A percentile compares a stretch with the other conserved stretches of the same genome.
Evolutionary conservation across 2,329 filamentous ascomycete genomes (phyloP).

Genomic region (Diaporthe velutina): DNA sequence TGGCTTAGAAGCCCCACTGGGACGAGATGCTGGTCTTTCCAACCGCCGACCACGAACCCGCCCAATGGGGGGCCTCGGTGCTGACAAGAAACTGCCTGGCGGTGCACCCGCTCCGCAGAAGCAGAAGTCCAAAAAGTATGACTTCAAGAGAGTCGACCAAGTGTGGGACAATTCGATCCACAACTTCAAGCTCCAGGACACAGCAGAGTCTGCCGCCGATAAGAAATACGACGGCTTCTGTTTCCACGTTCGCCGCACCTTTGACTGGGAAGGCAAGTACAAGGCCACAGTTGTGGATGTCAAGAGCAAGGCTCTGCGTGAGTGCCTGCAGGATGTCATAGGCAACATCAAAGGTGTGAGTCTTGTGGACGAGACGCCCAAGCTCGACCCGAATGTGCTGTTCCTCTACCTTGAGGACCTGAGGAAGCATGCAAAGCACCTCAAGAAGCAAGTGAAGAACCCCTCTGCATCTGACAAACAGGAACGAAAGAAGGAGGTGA

Average conservation of each 20-base stretch:
- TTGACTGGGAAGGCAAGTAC: constrained; percentile 88
- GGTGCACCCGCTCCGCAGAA: not conserved
- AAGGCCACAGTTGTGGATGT: constrained; percentile 81
- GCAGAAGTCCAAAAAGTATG: constrained; percentile 45
- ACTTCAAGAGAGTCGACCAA: constrained; percentile 67
- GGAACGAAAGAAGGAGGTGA: constrained; percentile 72
- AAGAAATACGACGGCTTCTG: constrained; percentile 80
- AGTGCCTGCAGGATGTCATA: constrained; percentile 78
- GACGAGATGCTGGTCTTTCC: not conserved
- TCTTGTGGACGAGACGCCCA: constrained; percentile 83
- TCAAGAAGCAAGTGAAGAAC: constrained; percentile 67
- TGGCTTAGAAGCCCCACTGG: not conserved
- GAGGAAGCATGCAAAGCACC: constrained; percentile 70
- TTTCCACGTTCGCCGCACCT: constrained; percentile 85
- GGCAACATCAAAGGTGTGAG: constrained; percentile 83
- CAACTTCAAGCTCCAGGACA: constrained; percentile 68
- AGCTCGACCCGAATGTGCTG: constrained; percentile 77
- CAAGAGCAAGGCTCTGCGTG: constrained; percentile 83
- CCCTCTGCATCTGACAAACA: constrained; percentile 62
- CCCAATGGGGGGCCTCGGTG: not conserved
- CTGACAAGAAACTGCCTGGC: not conserved
- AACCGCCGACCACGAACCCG: too few relatives aligned
- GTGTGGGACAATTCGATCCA: constrained; percentile 66
- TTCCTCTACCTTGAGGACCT: constrained; percentile 84
- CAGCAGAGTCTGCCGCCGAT: constrained; percentile 58